These are phyloP conservation scores for Raffaelea albimanens DNA, from an alignment of 2,329 filamentous ascomycete genomes.

Conservation along the genomic window DNA sequence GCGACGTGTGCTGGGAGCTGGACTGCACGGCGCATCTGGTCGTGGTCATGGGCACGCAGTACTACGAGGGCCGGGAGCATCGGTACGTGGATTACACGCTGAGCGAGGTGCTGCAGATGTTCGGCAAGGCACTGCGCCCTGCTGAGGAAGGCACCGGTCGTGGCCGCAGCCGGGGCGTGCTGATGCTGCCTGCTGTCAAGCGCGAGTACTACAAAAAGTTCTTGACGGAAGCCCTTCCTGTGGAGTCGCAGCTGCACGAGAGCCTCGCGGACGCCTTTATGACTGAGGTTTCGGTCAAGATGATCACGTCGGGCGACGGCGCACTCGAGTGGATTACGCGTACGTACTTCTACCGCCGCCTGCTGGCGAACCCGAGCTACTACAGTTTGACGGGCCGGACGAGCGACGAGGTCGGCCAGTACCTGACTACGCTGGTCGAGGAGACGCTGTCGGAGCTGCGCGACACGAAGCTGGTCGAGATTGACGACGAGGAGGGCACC, in stretches of 20 bases:
- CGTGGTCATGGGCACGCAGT: constrained; percentile 95
- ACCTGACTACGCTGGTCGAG: constrained; percentile 91
- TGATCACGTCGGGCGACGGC: constrained; percentile 90
- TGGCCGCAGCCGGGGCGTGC: constrained; percentile 77
- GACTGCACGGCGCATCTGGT: constrained; percentile 82
- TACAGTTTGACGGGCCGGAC: constrained; percentile 84
- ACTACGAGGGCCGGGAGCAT: constrained; percentile 92
- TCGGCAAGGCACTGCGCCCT: constrained; percentile 79
- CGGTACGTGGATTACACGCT: constrained; percentile 94
- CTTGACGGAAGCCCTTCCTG: constrained; percentile 86
- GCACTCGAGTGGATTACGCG: constrained; percentile 98
- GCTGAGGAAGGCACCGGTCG: constrained; percentile 54
- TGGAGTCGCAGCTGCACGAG: constrained; percentile 86
- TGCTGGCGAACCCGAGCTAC: constrained; percentile 92
- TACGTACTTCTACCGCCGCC: constrained; percentile 92
- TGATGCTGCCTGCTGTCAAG: constrained; percentile 93
- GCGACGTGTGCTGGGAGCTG: constrained; percentile 95
- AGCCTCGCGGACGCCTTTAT: constrained; percentile 95
- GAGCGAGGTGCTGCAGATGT: constrained; percentile 94
- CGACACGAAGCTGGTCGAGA: constrained; percentile 90
- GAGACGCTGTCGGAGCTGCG: constrained; percentile 80
- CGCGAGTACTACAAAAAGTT: constrained; percentile 99
- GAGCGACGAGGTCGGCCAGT: constrained; percentile 86
- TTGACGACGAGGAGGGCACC: constrained; percentile 51
- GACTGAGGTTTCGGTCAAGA: constrained; percentile 92